Percentiles rank a stretch among this genome's conserved stretches.
phyloP scores from a whole-genome alignment of 306 rosid genomes.

The Carpinus fangiana region DNA sequence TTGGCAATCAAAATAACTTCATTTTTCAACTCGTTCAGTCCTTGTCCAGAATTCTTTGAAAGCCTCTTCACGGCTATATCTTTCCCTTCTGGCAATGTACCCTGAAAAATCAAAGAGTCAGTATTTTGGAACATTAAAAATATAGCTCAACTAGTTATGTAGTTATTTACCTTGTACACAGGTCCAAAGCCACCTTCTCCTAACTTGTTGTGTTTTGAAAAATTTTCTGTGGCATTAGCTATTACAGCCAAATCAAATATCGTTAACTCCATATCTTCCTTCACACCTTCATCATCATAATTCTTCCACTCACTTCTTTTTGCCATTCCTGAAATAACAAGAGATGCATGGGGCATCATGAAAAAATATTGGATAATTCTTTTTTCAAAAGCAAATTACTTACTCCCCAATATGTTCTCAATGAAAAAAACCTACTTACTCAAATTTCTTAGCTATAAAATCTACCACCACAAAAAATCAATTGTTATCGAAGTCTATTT shows the following conservation, averaged over 20 bases:
- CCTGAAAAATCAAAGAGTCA: constrained; percentile 28
- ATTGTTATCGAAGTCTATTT: not conserved
- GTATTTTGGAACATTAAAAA: not conserved
- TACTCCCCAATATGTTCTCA: not conserved
- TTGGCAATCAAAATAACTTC: constrained; percentile 35
- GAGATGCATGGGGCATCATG: not conserved
- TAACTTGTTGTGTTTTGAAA: constrained; percentile 46
- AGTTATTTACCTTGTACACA: constrained; percentile 44
- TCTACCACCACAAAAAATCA: not conserved
- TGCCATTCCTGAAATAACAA: not conserved
- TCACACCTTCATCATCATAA: not conserved
- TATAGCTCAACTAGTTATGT: not conserved
- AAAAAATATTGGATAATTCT: not conserved
- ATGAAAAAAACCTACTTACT: too few relatives aligned
- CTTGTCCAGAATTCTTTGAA: constrained; percentile 56
- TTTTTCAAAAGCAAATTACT: not conserved
- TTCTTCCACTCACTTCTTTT: not conserved
- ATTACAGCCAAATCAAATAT: constrained; percentile 36
- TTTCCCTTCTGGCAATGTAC: constrained; percentile 43
- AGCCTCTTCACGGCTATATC: constrained; percentile 73
- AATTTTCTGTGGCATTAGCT: constrained; percentile 44
- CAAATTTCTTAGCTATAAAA: too few relatives aligned
- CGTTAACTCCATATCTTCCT: constrained; percentile 52
- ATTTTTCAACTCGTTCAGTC: constrained; percentile 28
- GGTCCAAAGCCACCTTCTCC: constrained; percentile 75